A percentile compares a stretch with the other conserved stretches of the same genome.
These are phyloP conservation scores for Thielaviopsis punctulata DNA, from an alignment of 2,329 filamentous ascomycete species.

Conservation along the genomic window DNA sequence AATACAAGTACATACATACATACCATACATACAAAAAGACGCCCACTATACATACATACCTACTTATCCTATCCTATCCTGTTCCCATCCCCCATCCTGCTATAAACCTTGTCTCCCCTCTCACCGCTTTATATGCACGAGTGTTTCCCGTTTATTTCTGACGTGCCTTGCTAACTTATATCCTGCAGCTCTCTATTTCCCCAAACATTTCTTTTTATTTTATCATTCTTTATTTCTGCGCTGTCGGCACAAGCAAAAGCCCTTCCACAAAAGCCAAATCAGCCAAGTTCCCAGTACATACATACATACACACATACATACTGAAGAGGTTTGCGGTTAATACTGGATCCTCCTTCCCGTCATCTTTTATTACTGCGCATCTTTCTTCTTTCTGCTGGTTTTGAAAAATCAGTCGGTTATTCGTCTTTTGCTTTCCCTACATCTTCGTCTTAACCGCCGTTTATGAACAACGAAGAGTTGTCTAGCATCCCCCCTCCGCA, in stretches of 20 bases:
- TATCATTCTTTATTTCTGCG: not conserved
- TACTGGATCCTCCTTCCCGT: not conserved
- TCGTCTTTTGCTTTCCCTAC: not conserved
- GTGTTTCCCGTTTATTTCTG: not conserved
- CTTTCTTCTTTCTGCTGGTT: not conserved
- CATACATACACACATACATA: too few relatives aligned
- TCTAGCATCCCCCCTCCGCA: slow-evolving; percentile 54
- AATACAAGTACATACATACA: not conserved
- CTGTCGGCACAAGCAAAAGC: not conserved
- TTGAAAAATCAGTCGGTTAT: not conserved
- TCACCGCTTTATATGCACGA: not conserved
- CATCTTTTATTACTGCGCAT: not conserved
- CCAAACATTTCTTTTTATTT: not conserved
- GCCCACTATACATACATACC: not conserved
- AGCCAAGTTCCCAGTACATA: too few relatives aligned
- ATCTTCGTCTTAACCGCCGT: slow-evolving; percentile 28
- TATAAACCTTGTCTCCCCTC: not conserved
- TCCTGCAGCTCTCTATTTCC: not conserved
- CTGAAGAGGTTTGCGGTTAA: not conserved
- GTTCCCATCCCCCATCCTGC: too few relatives aligned
- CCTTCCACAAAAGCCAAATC: not conserved
- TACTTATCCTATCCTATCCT: not conserved
- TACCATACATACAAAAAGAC: not conserved
- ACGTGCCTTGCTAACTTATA: not conserved
- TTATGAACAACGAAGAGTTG: slow-evolving; percentile 51